Percentiles rank a stretch among this genome's conserved stretches.
These are phyloP conservation scores for Neurospora hispaniola DNA, from an alignment of 495 filamentous ascomycete species.

Conservation along the genomic window DNA sequence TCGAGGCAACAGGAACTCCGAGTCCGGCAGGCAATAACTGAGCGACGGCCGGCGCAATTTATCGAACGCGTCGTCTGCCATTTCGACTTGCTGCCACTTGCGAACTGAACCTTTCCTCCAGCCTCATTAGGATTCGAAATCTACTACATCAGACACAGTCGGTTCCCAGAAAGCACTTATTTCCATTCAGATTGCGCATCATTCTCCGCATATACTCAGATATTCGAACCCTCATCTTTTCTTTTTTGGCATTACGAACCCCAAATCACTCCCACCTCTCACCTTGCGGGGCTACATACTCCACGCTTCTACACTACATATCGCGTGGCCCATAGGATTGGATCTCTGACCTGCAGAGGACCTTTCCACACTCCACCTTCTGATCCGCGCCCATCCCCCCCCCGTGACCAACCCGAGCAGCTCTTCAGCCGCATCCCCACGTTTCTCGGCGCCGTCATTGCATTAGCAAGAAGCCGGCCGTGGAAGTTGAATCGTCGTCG, in stretches of 20 bases:
- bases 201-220: background rate
- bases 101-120: background rate
- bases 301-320: background rate
- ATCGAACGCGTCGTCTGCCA: background rate
- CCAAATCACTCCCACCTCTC: background rate
- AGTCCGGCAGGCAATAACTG: background rate
- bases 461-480: background rate
- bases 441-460: slow-evolving; percentile 8
- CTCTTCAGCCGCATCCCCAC: slow-evolving; percentile 12
- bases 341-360: slow-evolving; percentile 10
- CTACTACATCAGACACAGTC: background rate
- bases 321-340: slow-evolving; percentile 1
- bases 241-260: slow-evolving; percentile 1
- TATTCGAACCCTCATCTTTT: slow-evolving; percentile 1
- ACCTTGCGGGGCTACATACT: background rate
- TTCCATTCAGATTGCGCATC: background rate
- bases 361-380: slow-evolving; percentile 10
- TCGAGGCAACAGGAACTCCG: background rate
- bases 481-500: background rate
- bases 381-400: background rate
- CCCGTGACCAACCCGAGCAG: slow-evolving; percentile 10
- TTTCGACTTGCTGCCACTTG: background rate
- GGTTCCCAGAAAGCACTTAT: background rate
- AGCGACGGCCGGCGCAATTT: background rate
- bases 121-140: background rate